phyloP scores from a whole-genome alignment of 345 rosid species.

The Sonneratia caseolaris region DNA sequence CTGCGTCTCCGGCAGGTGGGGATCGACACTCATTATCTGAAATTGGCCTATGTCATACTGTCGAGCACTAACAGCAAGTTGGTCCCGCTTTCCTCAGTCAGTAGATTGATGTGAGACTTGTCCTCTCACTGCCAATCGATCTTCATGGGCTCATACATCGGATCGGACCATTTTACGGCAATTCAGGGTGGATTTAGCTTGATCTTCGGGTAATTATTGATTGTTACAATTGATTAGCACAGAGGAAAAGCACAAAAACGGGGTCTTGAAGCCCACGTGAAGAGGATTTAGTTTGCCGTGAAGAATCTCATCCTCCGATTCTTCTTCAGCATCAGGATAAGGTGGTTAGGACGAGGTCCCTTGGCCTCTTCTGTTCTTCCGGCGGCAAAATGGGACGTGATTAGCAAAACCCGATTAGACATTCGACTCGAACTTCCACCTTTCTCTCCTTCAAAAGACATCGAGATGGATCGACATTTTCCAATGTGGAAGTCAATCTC shows the following conservation, averaged over 20 bases:
- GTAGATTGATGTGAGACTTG: background rate
- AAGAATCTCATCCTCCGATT: background rate
- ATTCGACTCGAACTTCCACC: background rate
- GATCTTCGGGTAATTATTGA: background rate
- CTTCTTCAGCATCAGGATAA: background rate
- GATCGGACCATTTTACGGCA: background rate
- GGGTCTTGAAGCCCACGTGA: background rate
- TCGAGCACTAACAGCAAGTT: background rate
- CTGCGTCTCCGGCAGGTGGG: background rate
- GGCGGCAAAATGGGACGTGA: background rate
- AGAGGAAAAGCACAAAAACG: background rate
- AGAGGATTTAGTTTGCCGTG: background rate
- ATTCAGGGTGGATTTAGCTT: background rate
- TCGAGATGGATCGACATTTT: too few relatives aligned
- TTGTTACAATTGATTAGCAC: background rate
- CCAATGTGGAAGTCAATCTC: too few relatives aligned
- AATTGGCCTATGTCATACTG: too few relatives aligned
- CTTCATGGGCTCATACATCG: background rate
- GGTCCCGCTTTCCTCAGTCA: background rate
- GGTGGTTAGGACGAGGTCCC: background rate
- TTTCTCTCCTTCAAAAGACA: background rate
- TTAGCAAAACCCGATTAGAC: conserved; percentile 1
- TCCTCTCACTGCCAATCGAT: background rate
- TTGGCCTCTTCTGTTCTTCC: background rate
- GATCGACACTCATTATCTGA: background rate